Evolutionary conservation across 345 rosid species (phyloP).

Genomic region (Syzygium aromaticum): DNA sequence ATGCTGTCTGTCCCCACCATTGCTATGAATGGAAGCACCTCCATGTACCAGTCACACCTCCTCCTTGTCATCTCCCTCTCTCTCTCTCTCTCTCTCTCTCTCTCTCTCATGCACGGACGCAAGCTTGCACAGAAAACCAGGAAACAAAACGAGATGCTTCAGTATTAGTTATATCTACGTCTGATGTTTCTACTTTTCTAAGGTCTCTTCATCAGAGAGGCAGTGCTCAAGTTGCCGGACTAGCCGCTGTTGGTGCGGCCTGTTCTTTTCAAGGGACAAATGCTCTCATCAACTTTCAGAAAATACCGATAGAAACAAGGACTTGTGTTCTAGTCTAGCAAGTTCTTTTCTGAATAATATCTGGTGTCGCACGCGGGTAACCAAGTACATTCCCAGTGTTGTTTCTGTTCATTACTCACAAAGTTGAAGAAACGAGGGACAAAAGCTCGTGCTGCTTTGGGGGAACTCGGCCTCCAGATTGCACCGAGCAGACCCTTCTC

Average conservation of each 20-base stretch:
- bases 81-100: neutral
- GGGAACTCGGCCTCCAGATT: no score
- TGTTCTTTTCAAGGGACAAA: neutral
- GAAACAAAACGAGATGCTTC: neutral
- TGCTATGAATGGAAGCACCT: conserved; percentile 52
- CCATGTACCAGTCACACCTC: conserved; percentile 28
- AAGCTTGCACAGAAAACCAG: neutral
- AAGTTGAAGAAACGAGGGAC: neutral
- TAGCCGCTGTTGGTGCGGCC: neutral
- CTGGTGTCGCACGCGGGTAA: neutral
- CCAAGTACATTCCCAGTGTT: neutral
- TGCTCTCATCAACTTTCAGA: neutral
- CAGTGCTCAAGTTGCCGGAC: neutral
- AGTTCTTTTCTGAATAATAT: neutral
- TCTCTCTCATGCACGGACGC: neutral
- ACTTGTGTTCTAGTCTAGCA: neutral
- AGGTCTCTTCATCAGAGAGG: neutral
- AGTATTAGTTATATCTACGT: neutral
- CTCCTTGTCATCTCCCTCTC: neutral
- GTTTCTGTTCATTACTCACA: neutral
- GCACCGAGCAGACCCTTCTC: no score
- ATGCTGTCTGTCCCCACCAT: conserved; percentile 61
- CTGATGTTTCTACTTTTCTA: neutral
- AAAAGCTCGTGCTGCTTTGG: neutral
- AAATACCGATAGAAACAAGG: neutral